phyloP scores from a whole-genome alignment of 768 basidiomycete genomes.

The Lentinula sp. region DNA sequence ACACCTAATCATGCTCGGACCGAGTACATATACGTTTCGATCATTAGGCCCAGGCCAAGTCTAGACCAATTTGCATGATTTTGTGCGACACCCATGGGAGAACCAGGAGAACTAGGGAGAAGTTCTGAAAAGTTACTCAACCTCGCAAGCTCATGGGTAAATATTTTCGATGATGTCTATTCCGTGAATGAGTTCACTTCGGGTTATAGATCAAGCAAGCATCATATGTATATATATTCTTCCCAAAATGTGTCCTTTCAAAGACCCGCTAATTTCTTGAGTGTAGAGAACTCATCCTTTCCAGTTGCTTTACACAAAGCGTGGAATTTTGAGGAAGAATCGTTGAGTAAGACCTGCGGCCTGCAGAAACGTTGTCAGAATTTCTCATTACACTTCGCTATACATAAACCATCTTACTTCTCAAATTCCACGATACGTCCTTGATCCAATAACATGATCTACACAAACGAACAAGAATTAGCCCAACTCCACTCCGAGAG shows the following conservation, averaged over 20 bases:
- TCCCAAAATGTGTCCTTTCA: constrained; percentile 3
- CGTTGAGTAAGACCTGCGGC: constrained; percentile 47
- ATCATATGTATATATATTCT: no score
- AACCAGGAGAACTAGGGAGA: no score
- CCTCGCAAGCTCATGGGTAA: no score
- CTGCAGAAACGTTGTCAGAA: constrained; percentile 17
- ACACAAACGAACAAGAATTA: neutral
- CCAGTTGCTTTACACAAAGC: constrained; percentile 71
- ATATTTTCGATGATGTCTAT: no score
- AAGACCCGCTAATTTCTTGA: constrained; percentile 62
- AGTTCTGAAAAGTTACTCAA: no score
- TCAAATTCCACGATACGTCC: constrained; percentile 78
- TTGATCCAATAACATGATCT: constrained; percentile 77
- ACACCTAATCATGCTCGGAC: neutral
- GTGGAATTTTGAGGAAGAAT: constrained; percentile 58
- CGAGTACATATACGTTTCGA: neutral
- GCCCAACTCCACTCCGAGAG: neutral
- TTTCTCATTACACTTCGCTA: neutral
- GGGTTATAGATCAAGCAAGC: neutral
- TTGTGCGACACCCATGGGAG: no score
- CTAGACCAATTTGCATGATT: no score
- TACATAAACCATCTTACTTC: constrained; percentile 24
- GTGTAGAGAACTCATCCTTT: constrained; percentile 58
- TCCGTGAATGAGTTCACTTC: no score
- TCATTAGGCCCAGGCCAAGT: no score